Base-by-base conservation (phyloP, 2,329 filamentous ascomycete genomes). In the Aspergillus alliaceus region DNA sequence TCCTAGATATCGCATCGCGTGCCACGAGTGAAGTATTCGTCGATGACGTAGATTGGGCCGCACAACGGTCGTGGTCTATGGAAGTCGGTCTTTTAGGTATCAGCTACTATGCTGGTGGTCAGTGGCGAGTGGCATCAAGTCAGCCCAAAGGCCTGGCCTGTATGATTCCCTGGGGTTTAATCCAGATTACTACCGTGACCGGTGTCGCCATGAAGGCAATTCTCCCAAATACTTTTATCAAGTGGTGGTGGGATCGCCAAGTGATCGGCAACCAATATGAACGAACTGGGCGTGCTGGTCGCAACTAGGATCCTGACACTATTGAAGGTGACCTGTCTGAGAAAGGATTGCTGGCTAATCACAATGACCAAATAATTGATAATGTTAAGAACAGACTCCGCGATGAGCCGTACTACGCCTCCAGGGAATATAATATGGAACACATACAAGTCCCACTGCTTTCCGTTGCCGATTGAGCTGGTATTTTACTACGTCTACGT, bases 221-320 rank as follows among this genome's bases (percentile, higher is more conserved):
- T 46, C 67, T 86, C 2, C 84, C 83, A 0, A 81, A 86, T 61
- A 69, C 66, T 0, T 86, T 86, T 63, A 87, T 88, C 63, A 66
- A 73, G 12, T 84, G 87, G 64, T 89, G 86, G 86, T 89, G 86
- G 86, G 80, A 88, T 64, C 78, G 85, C 0, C 86, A 89, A 66
- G 85, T 89, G 6, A 75, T 88, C 7, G 77, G 78, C 0, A 90
- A 90, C 64, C 88, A 91, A 69, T 90, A 90, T 59, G 88, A 88
- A 1, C 77, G 77, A 9, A 77, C 80, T 2, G 81, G 79, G 1
- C 72, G 82, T 32, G 72, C 72, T 1, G 79, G 76, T 2, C 72
- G 77, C 2, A 84, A 84, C 18, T 84, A 81, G 80, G 83, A 82
- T 0, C 76, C 71, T 2, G 74, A 77, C 62, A 77, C 74, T 0